Evolutionary conservation across 441 rosid species (phyloP).

Genomic region (Erodium texanum): DNA sequence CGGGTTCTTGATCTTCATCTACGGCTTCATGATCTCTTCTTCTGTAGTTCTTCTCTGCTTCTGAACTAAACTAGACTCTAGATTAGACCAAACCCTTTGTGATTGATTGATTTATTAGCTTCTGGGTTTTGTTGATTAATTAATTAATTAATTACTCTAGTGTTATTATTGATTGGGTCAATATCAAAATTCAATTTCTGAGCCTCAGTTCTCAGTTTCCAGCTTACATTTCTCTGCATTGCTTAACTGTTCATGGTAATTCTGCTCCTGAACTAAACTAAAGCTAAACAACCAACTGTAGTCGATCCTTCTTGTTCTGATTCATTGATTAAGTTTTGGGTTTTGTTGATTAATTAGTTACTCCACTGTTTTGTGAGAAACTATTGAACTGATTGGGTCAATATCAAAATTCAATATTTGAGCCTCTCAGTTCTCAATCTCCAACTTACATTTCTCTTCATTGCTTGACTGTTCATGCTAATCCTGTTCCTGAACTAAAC

Average conservation of each 20-base stretch:
- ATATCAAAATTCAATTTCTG: not conserved
- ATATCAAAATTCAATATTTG: not conserved
- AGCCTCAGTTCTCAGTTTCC: not conserved
- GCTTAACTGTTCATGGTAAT: not conserved
- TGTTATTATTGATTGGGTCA: not conserved
- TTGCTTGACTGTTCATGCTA: not conserved
- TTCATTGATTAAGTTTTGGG: not conserved
- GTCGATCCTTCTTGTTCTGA: not conserved
- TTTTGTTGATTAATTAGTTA: not conserved
- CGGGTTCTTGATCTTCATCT: conserved; percentile 75
- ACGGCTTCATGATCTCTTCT: conserved; percentile 68
- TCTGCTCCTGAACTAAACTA: no score
- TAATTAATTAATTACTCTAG: no score
- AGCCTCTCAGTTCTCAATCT: not conserved
- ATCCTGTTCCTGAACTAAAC: not conserved
- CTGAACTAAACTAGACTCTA: conserved; percentile 16
- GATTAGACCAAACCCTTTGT: not conserved
- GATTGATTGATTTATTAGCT: not conserved
- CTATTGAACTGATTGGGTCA: not conserved
- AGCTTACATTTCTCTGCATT: not conserved
- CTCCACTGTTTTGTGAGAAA: not conserved
- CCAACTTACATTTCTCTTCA: not conserved
- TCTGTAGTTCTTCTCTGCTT: conserved; percentile 79
- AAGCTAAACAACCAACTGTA: not conserved
- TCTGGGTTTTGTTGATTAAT: not conserved